Evolutionary conservation across 495 filamentous ascomycete genomes (phyloP).

Genomic region (Penicillium pulvis): DNA sequence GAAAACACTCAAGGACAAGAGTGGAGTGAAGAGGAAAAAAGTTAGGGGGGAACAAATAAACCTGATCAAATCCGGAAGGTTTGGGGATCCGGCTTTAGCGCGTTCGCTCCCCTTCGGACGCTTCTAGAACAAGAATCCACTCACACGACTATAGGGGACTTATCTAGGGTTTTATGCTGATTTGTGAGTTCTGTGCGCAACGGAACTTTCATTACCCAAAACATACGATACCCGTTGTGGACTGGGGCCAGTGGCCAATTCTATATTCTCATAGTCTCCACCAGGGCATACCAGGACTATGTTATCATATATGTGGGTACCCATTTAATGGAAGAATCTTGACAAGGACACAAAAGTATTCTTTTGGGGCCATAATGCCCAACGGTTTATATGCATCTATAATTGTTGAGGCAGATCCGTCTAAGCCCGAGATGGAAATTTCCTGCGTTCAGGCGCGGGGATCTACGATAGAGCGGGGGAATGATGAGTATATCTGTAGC

Average conservation of each 20-base stretch:
- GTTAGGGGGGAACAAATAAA: background rate
- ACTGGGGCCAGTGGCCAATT: background rate
- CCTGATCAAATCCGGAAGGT: slow-evolving; percentile 13
- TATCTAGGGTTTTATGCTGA: background rate
- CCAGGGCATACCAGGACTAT: too few relatives aligned
- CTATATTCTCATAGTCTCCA: background rate
- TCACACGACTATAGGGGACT: background rate
- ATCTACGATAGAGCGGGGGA: slow-evolving; percentile 2
- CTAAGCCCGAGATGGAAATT: slow-evolving; percentile 1
- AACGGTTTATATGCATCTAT: background rate
- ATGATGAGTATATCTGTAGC: background rate
- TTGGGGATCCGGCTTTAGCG: slow-evolving; percentile 10
- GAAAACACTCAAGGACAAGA: background rate
- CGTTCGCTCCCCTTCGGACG: background rate
- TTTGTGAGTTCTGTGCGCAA: background rate
- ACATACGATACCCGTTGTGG: background rate
- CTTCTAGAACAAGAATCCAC: slow-evolving; percentile 4
- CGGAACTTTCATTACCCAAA: background rate
- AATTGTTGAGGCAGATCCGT: background rate
- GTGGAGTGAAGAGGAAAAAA: background rate
- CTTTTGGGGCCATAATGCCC: background rate
- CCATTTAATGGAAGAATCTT: background rate
- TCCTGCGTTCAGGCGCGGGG: background rate
- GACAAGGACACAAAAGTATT: background rate
- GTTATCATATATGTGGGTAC: too few relatives aligned